Evolutionary conservation across 768 basidiomycete genomes (phyloP).

Genomic region (Hericium coralloides): DNA sequence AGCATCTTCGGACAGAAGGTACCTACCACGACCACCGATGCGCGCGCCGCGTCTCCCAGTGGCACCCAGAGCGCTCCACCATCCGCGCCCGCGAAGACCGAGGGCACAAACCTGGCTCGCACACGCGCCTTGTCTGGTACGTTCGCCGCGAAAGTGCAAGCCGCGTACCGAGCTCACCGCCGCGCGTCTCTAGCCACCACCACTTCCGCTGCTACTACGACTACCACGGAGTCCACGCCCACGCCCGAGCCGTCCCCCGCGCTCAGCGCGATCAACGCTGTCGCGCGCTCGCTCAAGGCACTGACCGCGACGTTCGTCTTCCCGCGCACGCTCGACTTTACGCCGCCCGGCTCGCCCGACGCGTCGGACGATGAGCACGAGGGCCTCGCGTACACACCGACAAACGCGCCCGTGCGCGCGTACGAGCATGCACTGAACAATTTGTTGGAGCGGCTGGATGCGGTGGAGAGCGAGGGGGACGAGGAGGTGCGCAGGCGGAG

Average conservation of each 20-base stretch:
- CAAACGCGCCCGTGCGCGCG: slow-evolving; percentile 50
- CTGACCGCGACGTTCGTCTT: slow-evolving; percentile 4
- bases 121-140: slow-evolving; percentile 4
- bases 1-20: background rate
- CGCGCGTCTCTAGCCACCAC: background rate
- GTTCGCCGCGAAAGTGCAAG: slow-evolving; percentile 4
- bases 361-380: slow-evolving; percentile 12
- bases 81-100: background rate
- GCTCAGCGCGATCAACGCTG: slow-evolving; percentile 1
- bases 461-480: slow-evolving; percentile 56
- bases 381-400: slow-evolving; percentile 47
- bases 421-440: slow-evolving; percentile 57
- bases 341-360: slow-evolving; percentile 10
- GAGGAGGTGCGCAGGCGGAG: slow-evolving; percentile 41
- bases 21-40: background rate
- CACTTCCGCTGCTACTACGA: background rate
- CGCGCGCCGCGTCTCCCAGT: too few relatives aligned
- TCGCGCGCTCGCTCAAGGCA: slow-evolving; percentile 1
- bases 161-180: slow-evolving; percentile 9
- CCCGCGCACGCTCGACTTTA: slow-evolving; percentile 5
- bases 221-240: background rate
- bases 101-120: slow-evolving; percentile 7
- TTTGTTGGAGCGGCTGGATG: slow-evolving; percentile 59
- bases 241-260: background rate
- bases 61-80: too few relatives aligned